Base-by-base conservation (phyloP, 345 rosid species). In the Schrenkiella parvula region DNA sequence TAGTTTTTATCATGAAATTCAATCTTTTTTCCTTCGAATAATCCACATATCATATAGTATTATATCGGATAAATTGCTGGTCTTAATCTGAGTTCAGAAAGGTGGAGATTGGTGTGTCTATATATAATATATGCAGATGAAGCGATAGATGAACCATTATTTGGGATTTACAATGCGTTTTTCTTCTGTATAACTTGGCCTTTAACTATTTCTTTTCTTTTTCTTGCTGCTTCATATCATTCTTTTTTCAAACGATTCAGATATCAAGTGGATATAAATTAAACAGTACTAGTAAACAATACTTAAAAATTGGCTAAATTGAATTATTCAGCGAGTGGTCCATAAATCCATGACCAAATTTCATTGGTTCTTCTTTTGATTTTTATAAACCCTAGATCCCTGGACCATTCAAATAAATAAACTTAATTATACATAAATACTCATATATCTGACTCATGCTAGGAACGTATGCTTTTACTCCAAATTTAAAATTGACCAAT, bases 341-440 rank as follows among this genome's bases (percentile, higher is more conserved):
- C 65, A 35, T 18, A 17, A 1, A 54, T 72, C 77, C 57, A 62
- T n/a, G 70, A 42, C 14, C 32, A 71, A 39, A 19, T 51, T 44
- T 61, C 52, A 29, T 44, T 62, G 62, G 62, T 71, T 31, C 55
- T 72, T 42, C 51, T 63, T 51, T 62, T 51, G 43, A 71, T 42
- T 72, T 53, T 39, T 63, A 42, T 32, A 53, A 54, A 64, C 64
- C 64, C 71, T 54, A 54, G 64, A 64, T 64, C 64, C 42, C 28
- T 72, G 64, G 70, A 72, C 76, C 70, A 53, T 56, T 48, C 47
- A 51, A 41, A 22, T 63, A 52, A 72, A 52, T 23, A 71, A 71
- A 42, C 14, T 19, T 21, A 4, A 21, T 21, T 52, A n/a, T 38
- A 41, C 42, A 59, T 59, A 47, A 2, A 56, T 56, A 41, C 18